These are phyloP conservation scores for Rhynchospora tenuis DNA, from an alignment of 176 grass and related monocot genomes.

Conservation along the genomic window DNA sequence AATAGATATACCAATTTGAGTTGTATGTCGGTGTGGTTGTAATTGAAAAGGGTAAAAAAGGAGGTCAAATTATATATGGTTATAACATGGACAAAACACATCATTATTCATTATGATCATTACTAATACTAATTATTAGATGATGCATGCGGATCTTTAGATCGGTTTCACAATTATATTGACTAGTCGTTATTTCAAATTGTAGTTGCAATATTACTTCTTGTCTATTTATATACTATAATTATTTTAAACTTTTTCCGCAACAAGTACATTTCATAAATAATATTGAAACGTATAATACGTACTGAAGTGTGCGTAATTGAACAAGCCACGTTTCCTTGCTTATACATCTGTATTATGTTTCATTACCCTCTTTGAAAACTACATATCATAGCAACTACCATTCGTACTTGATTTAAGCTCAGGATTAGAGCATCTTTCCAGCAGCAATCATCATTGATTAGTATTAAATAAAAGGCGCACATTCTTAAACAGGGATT, in stretches of 20 bases:
- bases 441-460: background rate
- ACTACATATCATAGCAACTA: background rate
- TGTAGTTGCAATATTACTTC: background rate
- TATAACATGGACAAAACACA: background rate
- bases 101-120: background rate
- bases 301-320: background rate
- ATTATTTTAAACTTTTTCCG: background rate
- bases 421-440: constrained; percentile 1
- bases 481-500: background rate
- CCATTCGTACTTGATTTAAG: background rate
- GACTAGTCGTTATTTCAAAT: background rate
- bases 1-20: background rate
- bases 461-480: constrained; percentile 13
- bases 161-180: background rate
- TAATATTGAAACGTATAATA: background rate
- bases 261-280: background rate
- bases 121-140: background rate
- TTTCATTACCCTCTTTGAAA: background rate
- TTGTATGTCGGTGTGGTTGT: background rate
- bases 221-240: background rate
- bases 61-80: background rate
- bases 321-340: background rate
- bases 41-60: background rate
- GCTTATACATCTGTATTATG: background rate
- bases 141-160: background rate